Evolutionary conservation across 176 grass and related monocot species (phyloP), one percentile per base, ranked within the genome.

Genomic region (Saccharum spontaneum): DNA sequence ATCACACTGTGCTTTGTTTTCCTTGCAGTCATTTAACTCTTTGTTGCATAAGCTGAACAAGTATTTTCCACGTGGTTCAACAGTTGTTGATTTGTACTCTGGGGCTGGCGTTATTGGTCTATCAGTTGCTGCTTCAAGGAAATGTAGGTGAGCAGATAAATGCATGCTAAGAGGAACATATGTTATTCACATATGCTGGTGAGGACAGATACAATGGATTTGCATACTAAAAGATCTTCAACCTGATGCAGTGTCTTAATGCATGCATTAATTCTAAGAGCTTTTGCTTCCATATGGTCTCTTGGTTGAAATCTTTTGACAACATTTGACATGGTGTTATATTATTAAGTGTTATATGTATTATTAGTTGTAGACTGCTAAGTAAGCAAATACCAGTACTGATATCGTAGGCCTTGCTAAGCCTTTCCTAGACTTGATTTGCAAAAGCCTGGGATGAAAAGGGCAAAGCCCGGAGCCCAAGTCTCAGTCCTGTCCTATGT

Each of bases 61-160:
- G 79, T 95, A 98, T 89, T 91, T 98, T 24, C 89, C 96, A 43
- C 88, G 87, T 71, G 91, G 93, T 43, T 98, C 96, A 87, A 90
- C 96, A 77, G 93, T 98, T 86, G 93, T 98, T 88, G 96, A 98
- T 89, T 86, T 98, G 86, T 98, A 95, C 76, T 84, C 96, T 57
- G 93, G 96, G 79, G 91, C 91, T 84, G 93, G 96, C 71, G 88
- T 93, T 79, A 98, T 98, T 84, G 96, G 96, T 30, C 79, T 95
- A 89, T 92, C 96, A 17, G 65, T 98, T 55, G 91, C 87, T 78
- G 93, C 91, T 54, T 89, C 93, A 62, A 95, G 91, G 86, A 95
- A 93, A 89, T 98, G 96, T 85, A 89, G 85, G 94, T 76, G 87
- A 83, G 86, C 88, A 40, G 48, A 77, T 49, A 87, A 61, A 82